Percentiles rank a stretch among this genome's conserved stretches.
Conservation (phyloP, 371 early-diverging fungal genomes). For the Smittium culicis region DNA sequence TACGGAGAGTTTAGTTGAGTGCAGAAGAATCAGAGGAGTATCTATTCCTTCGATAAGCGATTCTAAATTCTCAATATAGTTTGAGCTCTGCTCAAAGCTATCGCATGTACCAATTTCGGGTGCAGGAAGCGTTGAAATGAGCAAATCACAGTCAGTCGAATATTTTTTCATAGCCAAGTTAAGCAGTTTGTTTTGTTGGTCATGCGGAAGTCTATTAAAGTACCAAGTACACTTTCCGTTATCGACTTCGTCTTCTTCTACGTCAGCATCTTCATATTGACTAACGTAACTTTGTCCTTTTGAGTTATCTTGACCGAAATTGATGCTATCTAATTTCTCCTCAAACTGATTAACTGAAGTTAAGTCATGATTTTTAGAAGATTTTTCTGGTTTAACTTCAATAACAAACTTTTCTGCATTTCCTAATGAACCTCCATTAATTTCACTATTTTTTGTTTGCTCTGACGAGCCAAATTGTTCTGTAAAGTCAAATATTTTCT, state of each 20-base stretch:
- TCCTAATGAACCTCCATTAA: too few relatives aligned
- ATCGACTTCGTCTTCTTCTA: background rate
- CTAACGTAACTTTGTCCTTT: background rate
- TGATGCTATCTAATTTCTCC: conserved; percentile 4
- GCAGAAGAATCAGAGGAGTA: conserved; percentile 40
- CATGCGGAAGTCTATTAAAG: conserved; percentile 36
- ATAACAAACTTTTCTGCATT: conserved; percentile 28
- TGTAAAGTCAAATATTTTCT: too few relatives aligned
- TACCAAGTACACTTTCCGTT: conserved; percentile 14
- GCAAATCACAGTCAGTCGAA: conserved; percentile 31
- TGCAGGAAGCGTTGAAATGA: conserved; percentile 42
- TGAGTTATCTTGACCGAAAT: background rate
- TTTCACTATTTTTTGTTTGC: too few relatives aligned
- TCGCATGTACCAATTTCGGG: conserved; percentile 36
- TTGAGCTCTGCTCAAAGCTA: conserved; percentile 23
- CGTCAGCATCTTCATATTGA: background rate
- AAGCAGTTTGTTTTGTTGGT: conserved; percentile 36
- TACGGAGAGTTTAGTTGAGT: conserved; percentile 42
- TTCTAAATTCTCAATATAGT: conserved; percentile 35
- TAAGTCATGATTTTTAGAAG: background rate
- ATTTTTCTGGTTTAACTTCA: conserved; percentile 13
- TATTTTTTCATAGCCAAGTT: conserved; percentile 41
- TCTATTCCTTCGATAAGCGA: conserved; percentile 29
- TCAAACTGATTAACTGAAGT: background rate
- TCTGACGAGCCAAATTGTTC: too few relatives aligned